Evolutionary conservation across 768 basidiomycete genomes (phyloP).

Genomic region (Boletellus emodensis): DNA sequence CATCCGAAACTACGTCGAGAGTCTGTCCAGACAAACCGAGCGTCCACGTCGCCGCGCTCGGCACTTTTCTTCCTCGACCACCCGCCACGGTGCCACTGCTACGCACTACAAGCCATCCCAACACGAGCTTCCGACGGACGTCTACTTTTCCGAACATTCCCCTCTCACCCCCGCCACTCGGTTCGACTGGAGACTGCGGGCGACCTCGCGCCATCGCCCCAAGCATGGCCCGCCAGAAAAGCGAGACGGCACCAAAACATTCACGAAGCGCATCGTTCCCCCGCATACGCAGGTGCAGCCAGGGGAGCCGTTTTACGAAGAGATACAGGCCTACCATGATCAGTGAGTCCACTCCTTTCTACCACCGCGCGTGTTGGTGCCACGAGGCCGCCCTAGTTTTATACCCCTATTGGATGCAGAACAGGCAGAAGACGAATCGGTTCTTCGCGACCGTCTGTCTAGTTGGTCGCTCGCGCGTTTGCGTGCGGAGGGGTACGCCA

Average conservation of each 20-base stretch:
- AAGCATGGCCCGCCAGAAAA: conserved; percentile 12
- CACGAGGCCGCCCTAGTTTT: conserved; percentile 37
- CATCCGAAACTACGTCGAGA: conserved; percentile 28
- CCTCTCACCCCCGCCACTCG: conserved; percentile 31
- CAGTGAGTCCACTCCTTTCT: conserved; percentile 37
- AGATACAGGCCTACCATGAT: conserved; percentile 50
- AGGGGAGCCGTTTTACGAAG: conserved; percentile 44
- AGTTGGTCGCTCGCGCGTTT: conserved; percentile 63
- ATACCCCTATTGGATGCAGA: conserved; percentile 49
- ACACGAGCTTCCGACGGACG: conserved; percentile 23
- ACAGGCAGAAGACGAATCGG: conserved; percentile 58
- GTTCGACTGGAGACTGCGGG: conserved; percentile 61
- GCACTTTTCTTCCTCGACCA: conserved; percentile 17
- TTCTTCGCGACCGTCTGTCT: conserved; percentile 58
- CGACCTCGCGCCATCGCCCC: conserved; percentile 40
- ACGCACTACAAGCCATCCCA: conserved; percentile 12
- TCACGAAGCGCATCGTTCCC: conserved; percentile 39
- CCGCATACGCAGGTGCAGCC: conserved; percentile 29
- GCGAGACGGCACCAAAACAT: conserved; percentile 16
- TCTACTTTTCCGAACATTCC: conserved; percentile 29
- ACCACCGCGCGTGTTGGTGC: background rate
- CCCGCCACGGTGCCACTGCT: background rate
- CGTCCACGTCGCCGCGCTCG: background rate
- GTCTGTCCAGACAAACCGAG: conserved; percentile 10
- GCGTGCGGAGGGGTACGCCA: conserved; percentile 65